Evolutionary conservation across 352 stramenopile species (phyloP).

Genomic region (Pythium pectinolyticum): DNA sequence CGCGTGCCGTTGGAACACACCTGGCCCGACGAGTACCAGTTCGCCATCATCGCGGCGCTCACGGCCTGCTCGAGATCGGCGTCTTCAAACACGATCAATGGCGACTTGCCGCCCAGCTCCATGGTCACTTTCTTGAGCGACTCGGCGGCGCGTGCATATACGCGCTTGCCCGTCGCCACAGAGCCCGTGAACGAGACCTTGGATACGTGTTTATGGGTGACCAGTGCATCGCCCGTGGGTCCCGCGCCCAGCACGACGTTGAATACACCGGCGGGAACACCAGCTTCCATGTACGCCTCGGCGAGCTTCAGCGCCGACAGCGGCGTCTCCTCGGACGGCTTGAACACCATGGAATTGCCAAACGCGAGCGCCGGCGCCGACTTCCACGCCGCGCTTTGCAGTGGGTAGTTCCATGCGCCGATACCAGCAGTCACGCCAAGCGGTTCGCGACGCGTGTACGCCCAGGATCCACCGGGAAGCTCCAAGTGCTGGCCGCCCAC

Average conservation of each 20-base stretch:
- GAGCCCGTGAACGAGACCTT: slow-evolving; percentile 91
- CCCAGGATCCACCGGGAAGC: slow-evolving; percentile 62
- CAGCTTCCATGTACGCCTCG: slow-evolving; percentile 65
- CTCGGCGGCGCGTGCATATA: slow-evolving; percentile 69
- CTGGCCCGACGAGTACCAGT: slow-evolving; percentile 88
- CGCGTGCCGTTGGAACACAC: slow-evolving; percentile 91
- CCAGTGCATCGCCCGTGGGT: slow-evolving; percentile 54
- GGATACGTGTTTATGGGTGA: slow-evolving; percentile 48
- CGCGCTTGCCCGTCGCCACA: slow-evolving; percentile 56
- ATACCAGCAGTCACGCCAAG: slow-evolving; percentile 74
- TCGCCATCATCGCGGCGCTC: slow-evolving; percentile 78
- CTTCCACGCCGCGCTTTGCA: slow-evolving; percentile 82
- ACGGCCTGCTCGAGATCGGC: slow-evolving; percentile 82
- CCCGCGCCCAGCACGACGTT: slow-evolving; percentile 75
- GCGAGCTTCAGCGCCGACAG: slow-evolving; percentile 67
- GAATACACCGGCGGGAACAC: slow-evolving; percentile 74
- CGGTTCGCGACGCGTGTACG: slow-evolving; percentile 75
- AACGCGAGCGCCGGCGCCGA: slow-evolving; percentile 79
- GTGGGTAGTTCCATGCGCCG: slow-evolving; percentile 82
- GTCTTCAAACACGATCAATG: slow-evolving; percentile 87
- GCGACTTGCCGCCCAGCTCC: slow-evolving; percentile 89
- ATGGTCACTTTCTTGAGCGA: slow-evolving; percentile 89
- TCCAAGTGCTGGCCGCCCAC: slow-evolving; percentile 74
- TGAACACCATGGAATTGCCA: slow-evolving; percentile 92
- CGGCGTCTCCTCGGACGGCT: slow-evolving; percentile 88